Conservation (phyloP, 1,139 yeast genomes). For the Meyerozyma guilliermondii region DNA sequence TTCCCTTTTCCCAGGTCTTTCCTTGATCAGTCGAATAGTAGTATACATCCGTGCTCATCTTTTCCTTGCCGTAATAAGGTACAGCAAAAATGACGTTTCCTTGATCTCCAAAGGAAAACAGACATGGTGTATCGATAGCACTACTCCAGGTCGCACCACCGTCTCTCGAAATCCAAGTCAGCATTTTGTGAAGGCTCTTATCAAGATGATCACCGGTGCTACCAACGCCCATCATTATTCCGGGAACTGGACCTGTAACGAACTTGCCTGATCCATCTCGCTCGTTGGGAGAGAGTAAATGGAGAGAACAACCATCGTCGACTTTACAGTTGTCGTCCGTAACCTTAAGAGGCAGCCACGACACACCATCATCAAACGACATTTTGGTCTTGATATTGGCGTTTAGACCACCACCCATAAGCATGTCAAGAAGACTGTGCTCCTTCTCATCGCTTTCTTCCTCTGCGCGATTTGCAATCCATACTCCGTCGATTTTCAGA, state of each 20-base stretch:
- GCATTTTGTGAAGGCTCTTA: slow-evolving; percentile 20
- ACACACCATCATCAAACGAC: slow-evolving; percentile 60
- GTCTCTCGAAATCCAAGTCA: slow-evolving; percentile 67
- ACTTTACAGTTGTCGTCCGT: slow-evolving; percentile 44
- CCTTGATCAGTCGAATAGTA: slow-evolving; percentile 77
- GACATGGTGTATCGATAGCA: slow-evolving; percentile 50
- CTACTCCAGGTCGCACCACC: slow-evolving; percentile 72
- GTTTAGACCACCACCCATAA: slow-evolving; percentile 21
- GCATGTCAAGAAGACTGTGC: slow-evolving; percentile 20
- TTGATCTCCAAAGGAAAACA: slow-evolving; percentile 69
- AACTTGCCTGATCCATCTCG: slow-evolving; percentile 52
- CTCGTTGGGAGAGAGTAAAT: slow-evolving; percentile 46
- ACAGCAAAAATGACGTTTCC: slow-evolving; percentile 73
- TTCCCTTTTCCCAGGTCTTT: slow-evolving; percentile 49
- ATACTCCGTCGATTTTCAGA: slow-evolving; percentile 64
- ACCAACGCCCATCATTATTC: slow-evolving; percentile 62
- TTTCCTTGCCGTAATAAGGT: slow-evolving; percentile 27
- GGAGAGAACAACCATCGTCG: slow-evolving; percentile 50
- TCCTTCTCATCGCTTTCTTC: slow-evolving; percentile 11
- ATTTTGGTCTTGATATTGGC: slow-evolving; percentile 25
- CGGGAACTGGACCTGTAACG: slow-evolving; percentile 68
- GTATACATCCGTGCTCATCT: slow-evolving; percentile 21
- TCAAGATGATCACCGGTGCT: slow-evolving; percentile 36
- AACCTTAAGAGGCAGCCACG: slow-evolving; percentile 52
- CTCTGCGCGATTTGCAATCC: slow-evolving; percentile 46